Evolutionary conservation across 2,329 filamentous ascomycete species (phyloP), one percentile per base, ranked within the genome.

Genomic region (Gnomoniopsis sp.): DNA sequence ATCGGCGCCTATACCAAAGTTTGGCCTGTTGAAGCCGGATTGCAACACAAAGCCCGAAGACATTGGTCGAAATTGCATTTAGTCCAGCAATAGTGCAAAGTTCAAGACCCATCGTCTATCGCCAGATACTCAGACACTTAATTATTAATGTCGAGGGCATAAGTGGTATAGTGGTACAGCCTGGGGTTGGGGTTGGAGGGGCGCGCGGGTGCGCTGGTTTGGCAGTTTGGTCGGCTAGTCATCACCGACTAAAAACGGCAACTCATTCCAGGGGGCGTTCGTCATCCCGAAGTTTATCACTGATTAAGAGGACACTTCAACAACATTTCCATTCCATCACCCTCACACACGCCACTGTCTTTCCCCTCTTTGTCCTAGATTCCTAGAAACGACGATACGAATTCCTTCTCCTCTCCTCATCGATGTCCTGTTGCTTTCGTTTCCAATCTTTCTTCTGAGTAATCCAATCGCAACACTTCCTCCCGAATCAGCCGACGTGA

Each of bases 301-400:
- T 41, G 36, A 41, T 41, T 41, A 41, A n/a, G 22, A 54, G 52
- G 52, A 43, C 52, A 54, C 52, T 43, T 54, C 43, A 48, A 54
- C 52, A 19, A 54, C 52, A 19, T 36, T 34, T 34, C 33, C 12
- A 22, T 19, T 41, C 49, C 34, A 41, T 21, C 49, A 38, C 23
- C 50, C 23, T 36, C 36, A 52, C 33, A 17, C 33, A 3, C 21
- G 19, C 30, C 49, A 3, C 34, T 22, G 38, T 41, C 50, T 10
- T 15, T 43, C 36, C 34, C 41, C 11, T 17, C 50, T 54, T 17
- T n/a, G 19, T 48, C 11, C 44, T 19, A 26, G 17, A 48, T 54
- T 48, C 52, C 52, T 54, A 47, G 21, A 50, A 34, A 19, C 15
- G 21, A 19, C 15, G 21, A 26, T 21, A 52, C 50, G 50, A 34